Base-by-base conservation (phyloP, 192 early-diverging fungal genomes). In the Anaeromyces robustus region DNA sequence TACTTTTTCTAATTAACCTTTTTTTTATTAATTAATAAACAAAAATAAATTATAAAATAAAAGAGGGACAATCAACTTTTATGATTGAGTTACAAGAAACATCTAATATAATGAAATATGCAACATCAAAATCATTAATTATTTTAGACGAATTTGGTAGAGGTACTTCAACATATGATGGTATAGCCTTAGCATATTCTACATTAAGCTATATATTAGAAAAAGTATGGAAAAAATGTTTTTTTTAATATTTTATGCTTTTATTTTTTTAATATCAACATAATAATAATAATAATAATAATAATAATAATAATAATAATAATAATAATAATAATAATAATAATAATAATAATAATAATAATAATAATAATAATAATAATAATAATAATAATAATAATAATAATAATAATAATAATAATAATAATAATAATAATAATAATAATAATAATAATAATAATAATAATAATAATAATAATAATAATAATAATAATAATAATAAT, bases 131-230 rank as follows among this genome's bases (percentile, higher is more conserved):
- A 19, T 92, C 89, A 11, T 83, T 94, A 12, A 91, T 95, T 19
- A 92, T 96, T 52, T 86, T 95, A 81, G 94, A 96, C 82, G 94
- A 96, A 78, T 85, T 96, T 12, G 94, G 94, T 1, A 84, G 94
- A 37, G 94, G 94, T 0, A 96, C 94, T 0, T 92, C 91, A 28
- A 93, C 92, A 13, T 82, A 88, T 37, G 94, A 95, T 83, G 94
- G 94, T 0, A 81, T 89, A 2, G 90, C 92, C 0, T 86, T 94
- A n/a, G 94, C 93, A 14, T 87, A 88, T 78, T 88, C 92, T 0
- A 89, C 92, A 0, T 77, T 95, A 2, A 78, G 86, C 22, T 82
- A 94, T 83, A 83, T 95, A 12, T 85, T 91, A 18, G 19, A 37
- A 16, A 81, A 85, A 16, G 87, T 88, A 26, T 59, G 86, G 11